Evolutionary conservation across 2,329 filamentous ascomycete genomes (phyloP), one percentile per base, ranked within the genome.

Genomic region (Dactylellina leptospora): DNA sequence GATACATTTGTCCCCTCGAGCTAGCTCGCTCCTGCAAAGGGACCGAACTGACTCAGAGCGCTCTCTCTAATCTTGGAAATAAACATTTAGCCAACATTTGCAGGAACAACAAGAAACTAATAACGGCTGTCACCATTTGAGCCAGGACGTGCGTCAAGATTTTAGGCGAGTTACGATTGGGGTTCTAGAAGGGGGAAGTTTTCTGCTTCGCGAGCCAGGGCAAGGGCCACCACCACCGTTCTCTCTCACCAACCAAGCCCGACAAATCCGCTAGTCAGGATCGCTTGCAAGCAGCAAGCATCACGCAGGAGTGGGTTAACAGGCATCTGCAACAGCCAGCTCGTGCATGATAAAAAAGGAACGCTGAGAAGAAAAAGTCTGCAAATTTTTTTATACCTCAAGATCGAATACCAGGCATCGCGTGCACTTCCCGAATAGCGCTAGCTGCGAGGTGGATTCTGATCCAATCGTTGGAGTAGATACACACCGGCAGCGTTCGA

Each of bases 401-500:
- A 25, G 25, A 59, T 51, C 27, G 38, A 69, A 36, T 44, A 59
- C 44, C 51, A 56, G 56, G 45, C 36, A 64, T 72, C 68, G 68
- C 68, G 59, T 72, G 36, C 59, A 72, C 68, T 54, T 72, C 68
- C 68, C 68, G 45, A 63, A 72, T 59, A 18, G 16, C 64, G 58
- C 25, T 36, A 58, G 45, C 42, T 25, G 50, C 28, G 16, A 16
- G 13, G 25, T 22, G 45, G 38, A 28, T n/a, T n/a, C n/a, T n/a
- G n/a, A n/a, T n/a, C n/a, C n/a, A n/a, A n/a, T n/a, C n/a, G n/a
- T n/a, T n/a, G n/a, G n/a, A n/a, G n/a, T n/a, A n/a, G n/a, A n/a
- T n/a, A n/a, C n/a, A n/a, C n/a, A n/a, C n/a, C n/a, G n/a, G n/a
- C n/a, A n/a, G n/a, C n/a, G n/a, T n/a, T n/a, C n/a, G n/a, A n/a